Base-by-base conservation (phyloP, 768 basidiomycete genomes). In the Fibroporia radiculosa region DNA sequence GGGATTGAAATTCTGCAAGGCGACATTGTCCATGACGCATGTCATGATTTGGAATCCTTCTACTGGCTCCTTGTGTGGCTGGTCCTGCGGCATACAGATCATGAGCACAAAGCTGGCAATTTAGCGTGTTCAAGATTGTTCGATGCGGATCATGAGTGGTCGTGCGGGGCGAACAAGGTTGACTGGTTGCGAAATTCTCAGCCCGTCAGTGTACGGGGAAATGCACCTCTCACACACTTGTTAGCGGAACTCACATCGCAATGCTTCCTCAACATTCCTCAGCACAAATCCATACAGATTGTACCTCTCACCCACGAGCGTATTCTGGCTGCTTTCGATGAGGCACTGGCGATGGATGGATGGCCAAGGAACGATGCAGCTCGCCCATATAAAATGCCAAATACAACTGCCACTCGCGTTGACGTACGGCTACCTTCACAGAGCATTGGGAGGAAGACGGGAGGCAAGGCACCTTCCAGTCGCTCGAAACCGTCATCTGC, bases 11-110 rank as follows among this genome's bases (percentile, higher is more conserved):
- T 48, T 1, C 33, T 48, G 25, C n/a, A 32, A 6, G 44, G 25
- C 18, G 22, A 13, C 5, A 14, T 33, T 18, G 22, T 24, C 11
- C 44, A 44, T 32, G 28, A 31, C 16, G 41, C 27, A 3, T 16
- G 29, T 13, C 45, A 47, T 34, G 45, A 47, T 29, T 35, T 48
- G 26, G 47, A 48, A 22, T 48, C 47, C 1, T 48, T 48, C 47
- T 48, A 48, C 18, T 48, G 47, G 47, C 27, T 48, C 26, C 16
- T 48, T 2, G 7, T 51, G 4, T 51, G 46, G 46, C 18, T 48
- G n/a, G 24, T 48, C 12, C 38, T 51, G 1, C 47, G 44, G 6
- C 47, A 48, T 31, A 45, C 47, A 2, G 14, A 29, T 1, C 38
- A 43, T 27, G 25, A 22, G 3, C 40, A 38, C 20, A 36, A 36